Conservation (phyloP, 2,329 filamentous ascomycete genomes). For the Elsinoe arachidis region DNA sequence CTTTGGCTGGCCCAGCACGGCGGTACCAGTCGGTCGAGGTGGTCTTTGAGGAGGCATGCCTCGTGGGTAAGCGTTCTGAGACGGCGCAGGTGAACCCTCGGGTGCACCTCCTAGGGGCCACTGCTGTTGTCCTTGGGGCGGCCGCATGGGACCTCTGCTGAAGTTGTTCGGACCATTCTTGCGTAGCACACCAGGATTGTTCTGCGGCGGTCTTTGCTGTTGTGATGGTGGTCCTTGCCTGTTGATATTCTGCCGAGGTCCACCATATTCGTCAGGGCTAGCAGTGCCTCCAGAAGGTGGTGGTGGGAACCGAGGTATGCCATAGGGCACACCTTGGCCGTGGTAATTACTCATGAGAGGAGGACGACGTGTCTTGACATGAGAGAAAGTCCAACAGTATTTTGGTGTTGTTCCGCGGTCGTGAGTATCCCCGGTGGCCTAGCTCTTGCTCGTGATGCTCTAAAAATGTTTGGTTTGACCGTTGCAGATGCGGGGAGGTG, state of each 20-base stretch:
- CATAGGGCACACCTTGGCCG: constrained; percentile 13
- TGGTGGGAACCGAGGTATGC: constrained; percentile 9
- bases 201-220: constrained; percentile 4
- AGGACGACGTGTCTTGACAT: background rate
- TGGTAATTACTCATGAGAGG: constrained; percentile 12
- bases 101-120: background rate
- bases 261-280: background rate
- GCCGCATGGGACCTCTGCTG: constrained; percentile 9
- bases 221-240: background rate
- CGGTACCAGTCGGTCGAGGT: constrained; percentile 6
- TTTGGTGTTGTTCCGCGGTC: background rate
- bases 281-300: background rate
- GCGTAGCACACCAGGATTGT: background rate
- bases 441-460: constrained; percentile 3
- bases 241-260: background rate
- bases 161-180: constrained; percentile 12
- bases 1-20: constrained; percentile 3
- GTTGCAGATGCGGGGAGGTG: background rate
- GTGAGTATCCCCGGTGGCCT: background rate
- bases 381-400: background rate
- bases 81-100: background rate
- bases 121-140: background rate
- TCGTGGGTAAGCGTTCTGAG: background rate
- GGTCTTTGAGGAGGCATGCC: background rate
- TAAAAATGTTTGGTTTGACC: background rate